A percentile compares a stretch with the other conserved stretches of the same genome.
Conservation (phyloP, 352 stramenopile genomes). For the Phytopythium aichiense region DNA sequence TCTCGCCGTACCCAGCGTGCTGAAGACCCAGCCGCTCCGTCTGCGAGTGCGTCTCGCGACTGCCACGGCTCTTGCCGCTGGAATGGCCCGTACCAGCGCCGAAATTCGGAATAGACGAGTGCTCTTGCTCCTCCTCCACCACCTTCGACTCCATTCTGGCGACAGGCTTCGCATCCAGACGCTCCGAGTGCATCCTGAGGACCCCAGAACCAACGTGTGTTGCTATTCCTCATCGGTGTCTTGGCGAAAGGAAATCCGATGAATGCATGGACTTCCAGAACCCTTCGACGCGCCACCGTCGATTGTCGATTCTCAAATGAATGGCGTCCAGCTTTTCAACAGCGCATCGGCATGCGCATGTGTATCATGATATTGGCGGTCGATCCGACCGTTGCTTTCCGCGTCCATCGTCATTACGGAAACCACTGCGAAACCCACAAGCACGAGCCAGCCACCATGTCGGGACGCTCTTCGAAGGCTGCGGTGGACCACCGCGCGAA, state of each 20-base stretch:
- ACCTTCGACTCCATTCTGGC: neutral
- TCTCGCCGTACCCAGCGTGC: neutral
- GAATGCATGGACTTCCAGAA: no score
- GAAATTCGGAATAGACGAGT: slow-evolving; percentile 1
- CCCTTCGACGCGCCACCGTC: no score
- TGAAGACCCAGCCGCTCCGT: neutral
- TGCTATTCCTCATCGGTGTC: neutral
- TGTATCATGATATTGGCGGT: no score
- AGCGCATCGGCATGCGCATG: no score
- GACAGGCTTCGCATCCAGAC: neutral
- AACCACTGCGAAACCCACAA: no score
- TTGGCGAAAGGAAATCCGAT: no score
- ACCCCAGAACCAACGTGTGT: neutral
- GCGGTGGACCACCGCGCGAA: slow-evolving; percentile 27
- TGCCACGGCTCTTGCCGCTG: slow-evolving; percentile 5
- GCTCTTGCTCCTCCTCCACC: neutral
- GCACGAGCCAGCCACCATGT: neutral
- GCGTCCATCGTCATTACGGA: no score
- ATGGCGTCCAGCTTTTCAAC: no score
- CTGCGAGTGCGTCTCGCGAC: neutral
- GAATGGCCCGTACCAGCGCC: slow-evolving; percentile 6
- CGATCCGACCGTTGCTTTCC: no score
- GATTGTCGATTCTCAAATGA: no score
- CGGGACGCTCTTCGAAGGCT: slow-evolving; percentile 15
- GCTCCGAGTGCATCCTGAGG: neutral